Conservation (phyloP, 2,329 filamentous ascomycete species). For the Talaromyces islandicus region DNA sequence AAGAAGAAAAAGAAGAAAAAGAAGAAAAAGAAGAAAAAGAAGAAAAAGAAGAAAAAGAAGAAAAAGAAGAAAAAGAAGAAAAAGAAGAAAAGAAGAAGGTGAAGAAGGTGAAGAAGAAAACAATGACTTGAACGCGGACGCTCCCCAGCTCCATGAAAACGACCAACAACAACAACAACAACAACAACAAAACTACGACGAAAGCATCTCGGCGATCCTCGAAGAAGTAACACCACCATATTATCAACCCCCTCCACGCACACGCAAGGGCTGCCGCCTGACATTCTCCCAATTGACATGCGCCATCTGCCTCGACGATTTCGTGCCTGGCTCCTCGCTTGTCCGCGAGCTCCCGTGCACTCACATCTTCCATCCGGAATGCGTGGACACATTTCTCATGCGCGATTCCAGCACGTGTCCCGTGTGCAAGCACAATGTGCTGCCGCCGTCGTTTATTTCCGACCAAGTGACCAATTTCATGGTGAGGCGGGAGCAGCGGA, state of each 20-base stretch:
- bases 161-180: neutral
- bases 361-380: conserved; percentile 90
- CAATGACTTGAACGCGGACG: neutral
- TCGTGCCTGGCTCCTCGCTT: conserved; percentile 60
- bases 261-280: conserved; percentile 16
- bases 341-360: conserved; percentile 84
- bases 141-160: neutral
- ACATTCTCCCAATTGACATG: conserved; percentile 70
- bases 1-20: no score
- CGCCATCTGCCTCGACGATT: conserved; percentile 84
- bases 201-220: conserved; percentile 8
- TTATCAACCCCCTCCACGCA: neutral
- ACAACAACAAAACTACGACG: neutral
- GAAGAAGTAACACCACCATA: conserved; percentile 3
- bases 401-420: conserved; percentile 82
- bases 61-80: no score
- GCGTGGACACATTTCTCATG: conserved; percentile 78
- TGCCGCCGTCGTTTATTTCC: conserved; percentile 63
- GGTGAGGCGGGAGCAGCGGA: conserved; percentile 71
- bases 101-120: no score
- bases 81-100: no score
- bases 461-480: conserved; percentile 72
- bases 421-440: conserved; percentile 76
- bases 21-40: no score
- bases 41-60: no score